These are phyloP conservation scores for Ramularia endophylla DNA, from an alignment of 2,329 filamentous ascomycete genomes.

Conservation along the genomic window DNA sequence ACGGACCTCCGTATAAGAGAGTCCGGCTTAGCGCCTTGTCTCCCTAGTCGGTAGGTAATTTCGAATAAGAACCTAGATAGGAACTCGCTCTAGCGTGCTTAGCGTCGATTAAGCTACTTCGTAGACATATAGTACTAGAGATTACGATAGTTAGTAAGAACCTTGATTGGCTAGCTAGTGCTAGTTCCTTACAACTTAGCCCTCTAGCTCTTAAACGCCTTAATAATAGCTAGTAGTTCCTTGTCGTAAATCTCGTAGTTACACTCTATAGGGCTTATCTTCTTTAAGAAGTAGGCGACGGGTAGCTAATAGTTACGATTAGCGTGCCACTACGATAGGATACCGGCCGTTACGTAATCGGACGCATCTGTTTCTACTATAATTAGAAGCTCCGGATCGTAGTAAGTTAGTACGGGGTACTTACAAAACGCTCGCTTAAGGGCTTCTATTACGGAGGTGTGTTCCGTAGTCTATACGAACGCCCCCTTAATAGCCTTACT, in stretches of 20 bases:
- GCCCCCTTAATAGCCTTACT: too few relatives aligned
- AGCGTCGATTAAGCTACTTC: constrained; percentile 25
- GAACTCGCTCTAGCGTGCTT: constrained; percentile 24
- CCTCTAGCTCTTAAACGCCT: constrained; percentile 23
- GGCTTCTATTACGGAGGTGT: too few relatives aligned
- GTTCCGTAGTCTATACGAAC: too few relatives aligned
- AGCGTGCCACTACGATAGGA: constrained; percentile 3
- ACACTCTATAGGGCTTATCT: too few relatives aligned
- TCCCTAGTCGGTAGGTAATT: constrained; percentile 22
- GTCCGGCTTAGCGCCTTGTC: constrained; percentile 15
- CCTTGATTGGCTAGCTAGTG: constrained; percentile 9
- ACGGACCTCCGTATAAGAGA: constrained; percentile 9
- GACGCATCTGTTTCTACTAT: constrained; percentile 3
- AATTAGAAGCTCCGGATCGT: background rate
- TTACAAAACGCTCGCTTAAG: constrained; percentile 1
- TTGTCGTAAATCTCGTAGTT: too few relatives aligned
- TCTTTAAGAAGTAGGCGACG: too few relatives aligned
- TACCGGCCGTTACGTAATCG: background rate
- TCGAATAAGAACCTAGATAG: constrained; percentile 23
- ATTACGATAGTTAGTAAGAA: constrained; percentile 28
- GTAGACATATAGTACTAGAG: constrained; percentile 28
- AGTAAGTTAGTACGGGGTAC: background rate
- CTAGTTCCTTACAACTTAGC: constrained; percentile 17
- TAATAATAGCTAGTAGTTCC: constrained; percentile 30
- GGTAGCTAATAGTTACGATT: too few relatives aligned